These are phyloP conservation scores for Solanum okadae DNA, from an alignment of 257 asterid species.

Conservation along the genomic window DNA sequence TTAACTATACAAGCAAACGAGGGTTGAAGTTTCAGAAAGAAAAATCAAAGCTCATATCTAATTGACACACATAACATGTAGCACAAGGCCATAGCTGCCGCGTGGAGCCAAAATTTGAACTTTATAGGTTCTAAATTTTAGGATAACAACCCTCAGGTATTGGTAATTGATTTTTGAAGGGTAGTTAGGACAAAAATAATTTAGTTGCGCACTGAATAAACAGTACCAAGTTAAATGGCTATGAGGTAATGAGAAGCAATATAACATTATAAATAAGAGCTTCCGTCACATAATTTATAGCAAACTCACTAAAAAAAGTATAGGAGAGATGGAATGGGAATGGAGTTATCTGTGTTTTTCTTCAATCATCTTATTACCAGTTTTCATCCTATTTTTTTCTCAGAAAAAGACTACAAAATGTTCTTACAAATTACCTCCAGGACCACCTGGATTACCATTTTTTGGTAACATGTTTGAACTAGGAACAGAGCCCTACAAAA, in stretches of 20 bases:
- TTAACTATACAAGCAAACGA: background rate
- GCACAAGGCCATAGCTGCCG: too few relatives aligned
- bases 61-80: background rate
- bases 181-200: too few relatives aligned
- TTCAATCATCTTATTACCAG: background rate
- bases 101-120: too few relatives aligned
- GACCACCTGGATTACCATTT: background rate
- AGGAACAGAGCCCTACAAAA: conserved; percentile 25
- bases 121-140: too few relatives aligned
- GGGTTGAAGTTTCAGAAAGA: background rate
- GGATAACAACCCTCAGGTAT: too few relatives aligned
- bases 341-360: conserved; percentile 6
- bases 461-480: background rate
- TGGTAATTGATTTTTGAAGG: too few relatives aligned
- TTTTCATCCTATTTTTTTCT: background rate
- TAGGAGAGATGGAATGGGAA: conserved; percentile 11
- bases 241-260: background rate
- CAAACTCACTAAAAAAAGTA: background rate
- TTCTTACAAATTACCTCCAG: background rate
- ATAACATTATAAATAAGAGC: background rate
- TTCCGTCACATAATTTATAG: background rate
- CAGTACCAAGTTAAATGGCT: too few relatives aligned
- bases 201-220: background rate
- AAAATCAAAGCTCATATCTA: background rate
- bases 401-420: background rate